Percentiles rank a stretch among this genome's conserved stretches.
phyloP scores from a whole-genome alignment of 768 basidiomycete genomes.

The Daedaleopsis nitida region DNA sequence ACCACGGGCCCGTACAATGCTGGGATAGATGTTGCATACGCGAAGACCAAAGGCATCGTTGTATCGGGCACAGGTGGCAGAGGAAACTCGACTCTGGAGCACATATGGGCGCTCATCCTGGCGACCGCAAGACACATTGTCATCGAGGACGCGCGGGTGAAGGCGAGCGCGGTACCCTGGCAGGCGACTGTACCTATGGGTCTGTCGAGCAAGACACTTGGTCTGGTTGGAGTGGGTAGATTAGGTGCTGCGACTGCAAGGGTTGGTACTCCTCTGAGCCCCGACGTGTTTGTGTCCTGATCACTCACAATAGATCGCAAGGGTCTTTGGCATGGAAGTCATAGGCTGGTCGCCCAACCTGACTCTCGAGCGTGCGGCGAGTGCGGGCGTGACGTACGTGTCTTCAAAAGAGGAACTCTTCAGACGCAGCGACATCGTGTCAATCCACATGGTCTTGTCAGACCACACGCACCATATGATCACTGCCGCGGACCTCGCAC shows the following conservation, averaged over 20 bases:
- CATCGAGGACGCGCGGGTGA: slow-evolving; percentile 51
- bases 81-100: slow-evolving; percentile 57
- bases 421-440: slow-evolving; percentile 56
- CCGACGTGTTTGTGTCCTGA: neutral
- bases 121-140: slow-evolving; percentile 51
- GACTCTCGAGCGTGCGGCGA: slow-evolving; percentile 54
- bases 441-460: slow-evolving; percentile 61
- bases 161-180: slow-evolving; percentile 51
- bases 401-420: slow-evolving; percentile 56
- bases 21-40: slow-evolving; percentile 51
- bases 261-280: slow-evolving; percentile 32
- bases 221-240: slow-evolving; percentile 61
- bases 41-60: slow-evolving; percentile 48
- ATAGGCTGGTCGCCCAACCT: slow-evolving; percentile 69
- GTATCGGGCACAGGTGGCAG: slow-evolving; percentile 51
- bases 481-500: slow-evolving; percentile 44
- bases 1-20: slow-evolving; percentile 56
- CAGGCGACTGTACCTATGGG: slow-evolving; percentile 53
- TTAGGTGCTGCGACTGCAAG: slow-evolving; percentile 55
- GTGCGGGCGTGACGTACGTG: slow-evolving; percentile 51
- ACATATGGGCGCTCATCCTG: slow-evolving; percentile 67
- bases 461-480: slow-evolving; percentile 52
- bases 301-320: slow-evolving; percentile 45
- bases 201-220: slow-evolving; percentile 55
- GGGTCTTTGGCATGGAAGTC: slow-evolving; percentile 60